Base-by-base conservation (phyloP, 352 stramenopile species). In the Pythium monospermum region DNA sequence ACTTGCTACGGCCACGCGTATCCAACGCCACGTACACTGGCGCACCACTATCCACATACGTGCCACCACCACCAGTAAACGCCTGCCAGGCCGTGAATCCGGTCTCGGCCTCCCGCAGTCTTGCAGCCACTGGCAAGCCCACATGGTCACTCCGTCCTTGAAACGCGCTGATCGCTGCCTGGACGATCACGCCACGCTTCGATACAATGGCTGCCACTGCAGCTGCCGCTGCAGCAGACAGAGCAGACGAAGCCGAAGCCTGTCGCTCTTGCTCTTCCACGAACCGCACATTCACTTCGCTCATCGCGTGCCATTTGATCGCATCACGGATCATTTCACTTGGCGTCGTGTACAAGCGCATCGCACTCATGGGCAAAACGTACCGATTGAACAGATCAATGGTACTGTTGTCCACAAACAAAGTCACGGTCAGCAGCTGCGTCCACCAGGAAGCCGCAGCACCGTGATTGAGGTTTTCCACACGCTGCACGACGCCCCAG, bases 21-120 rank as follows among this genome's bases (percentile, higher is more conserved):
- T 87, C 69, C 44, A 87, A 46, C 27, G 64, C 75, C n/a, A 83
- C 36, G 53, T 82, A 85, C 19, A 66, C 57, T 23, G 76, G 76
- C n/a, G 71, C 76, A 21, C 11, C 52, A 32, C 31, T 71, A 6
- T 16, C 30, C 10, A 27, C 11, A 28, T 52, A 66, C 18, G 53
- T 28, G 1, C 19, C 39, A 4, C 23, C 15, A 10, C 45, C 23
- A 15, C 22, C 25, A 7, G 23, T 16, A n/a, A 48, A 51, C 19
- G 12, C 18, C 8, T 61, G 40, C 52, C 59, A 66, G 1, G 18
- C 19, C 2, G 39, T 28, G 22, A 56, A 58, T 2, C 59, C 59
- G 31, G 48, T 27, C 4, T 13, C 40, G 22, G 47, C 52, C 12
- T 46, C 28, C 25, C 32, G 15, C 5, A 42, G 16, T 8, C 48